Percentiles rank a stretch among this genome's conserved stretches.
These are phyloP conservation scores for Lyophyllum decastes DNA, from an alignment of 768 basidiomycete species.

Conservation along the genomic window DNA sequence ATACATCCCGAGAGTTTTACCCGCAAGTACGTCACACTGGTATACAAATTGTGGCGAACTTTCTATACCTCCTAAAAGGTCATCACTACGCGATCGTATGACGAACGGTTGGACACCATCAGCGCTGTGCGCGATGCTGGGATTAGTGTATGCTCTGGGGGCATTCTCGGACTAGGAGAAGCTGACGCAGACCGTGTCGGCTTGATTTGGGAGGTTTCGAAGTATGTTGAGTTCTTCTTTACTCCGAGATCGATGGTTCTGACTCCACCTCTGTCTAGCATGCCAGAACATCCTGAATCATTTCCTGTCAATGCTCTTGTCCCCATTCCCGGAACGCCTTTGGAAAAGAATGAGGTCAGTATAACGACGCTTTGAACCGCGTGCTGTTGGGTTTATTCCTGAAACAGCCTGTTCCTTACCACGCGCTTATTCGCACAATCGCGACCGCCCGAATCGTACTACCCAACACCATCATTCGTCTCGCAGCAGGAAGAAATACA, in stretches of 20 bases:
- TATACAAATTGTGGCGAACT: no score
- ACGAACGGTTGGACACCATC: constrained; percentile 90
- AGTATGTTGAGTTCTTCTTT: constrained; percentile 48
- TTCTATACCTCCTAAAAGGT: constrained; percentile 51
- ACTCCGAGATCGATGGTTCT: constrained; percentile 8
- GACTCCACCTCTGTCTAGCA: constrained; percentile 43
- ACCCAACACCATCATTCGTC: constrained; percentile 90
- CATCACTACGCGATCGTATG: constrained; percentile 92
- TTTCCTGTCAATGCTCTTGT: constrained; percentile 99
- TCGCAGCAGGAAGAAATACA: constrained; percentile 91
- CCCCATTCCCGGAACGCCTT: constrained; percentile 91
- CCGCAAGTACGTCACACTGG: constrained; percentile 60
- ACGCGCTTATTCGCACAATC: constrained; percentile 88
- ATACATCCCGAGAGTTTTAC: constrained; percentile 97
- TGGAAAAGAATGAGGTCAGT: constrained; percentile 85
- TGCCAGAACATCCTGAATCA: constrained; percentile 97
- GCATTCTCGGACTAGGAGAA: constrained; percentile 94
- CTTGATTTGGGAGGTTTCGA: constrained; percentile 90
- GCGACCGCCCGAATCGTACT: constrained; percentile 93
- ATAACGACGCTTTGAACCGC: background rate
- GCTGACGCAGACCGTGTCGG: constrained; percentile 88
- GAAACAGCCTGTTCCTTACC: constrained; percentile 73
- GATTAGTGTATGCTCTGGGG: constrained; percentile 96
- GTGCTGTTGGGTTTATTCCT: constrained; percentile 2
- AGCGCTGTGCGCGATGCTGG: constrained; percentile 90